Evolutionary conservation across 148 eudicot genomes (phyloP), one percentile per base, ranked within the genome.

Genomic region (Diospyros lotus): DNA sequence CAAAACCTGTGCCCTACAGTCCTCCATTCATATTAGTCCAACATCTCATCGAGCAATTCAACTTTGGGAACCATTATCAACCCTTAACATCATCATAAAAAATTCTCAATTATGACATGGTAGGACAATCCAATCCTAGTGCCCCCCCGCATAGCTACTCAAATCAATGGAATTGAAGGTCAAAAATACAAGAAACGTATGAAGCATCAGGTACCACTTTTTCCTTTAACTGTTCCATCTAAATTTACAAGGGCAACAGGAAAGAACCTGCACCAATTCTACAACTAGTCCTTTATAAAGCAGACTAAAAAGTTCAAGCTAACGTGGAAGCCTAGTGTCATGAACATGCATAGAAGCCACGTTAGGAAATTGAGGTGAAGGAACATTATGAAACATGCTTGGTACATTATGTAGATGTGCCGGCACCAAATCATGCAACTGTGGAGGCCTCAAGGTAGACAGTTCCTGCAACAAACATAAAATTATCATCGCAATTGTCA

Each of bases 331-430:
- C 45, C 59, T 59, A 38, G 77, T 52, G 68, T 79, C 64, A 4
- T 75, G 81, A 75, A 69, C 42, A 59, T 69, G 70, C 2, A 65
- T 62, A 63, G 71, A 64, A 48, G 71, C 71, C 12, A 69, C 55
- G 51, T 68, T 73, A 41, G 70, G 78, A 73, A 73, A 81, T 65
- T 65, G 71, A n/a, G 80, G 15, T 9, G 84, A 73, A 61, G 73
- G 62, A 8, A 69, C 80, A 58, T 69, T 77, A 58, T 70, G 74
- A 54, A 77, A 77, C 74, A 73, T 77, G 53, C 73, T 46, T 60
- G 84, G 84, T 17, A 56, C 70, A 71, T 59, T 77, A 43, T 74
- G 79, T 68, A 77, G 68, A 63, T 77, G 65, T 8, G 80, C 58
- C 54, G 84, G 80, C 72, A 69, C 51, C 70, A 61, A 45, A n/a